Evolutionary conservation across 2,329 filamentous ascomycete genomes (phyloP), one percentile per base, ranked within the genome.

Genomic region (Chalaropsis ovoidea): DNA sequence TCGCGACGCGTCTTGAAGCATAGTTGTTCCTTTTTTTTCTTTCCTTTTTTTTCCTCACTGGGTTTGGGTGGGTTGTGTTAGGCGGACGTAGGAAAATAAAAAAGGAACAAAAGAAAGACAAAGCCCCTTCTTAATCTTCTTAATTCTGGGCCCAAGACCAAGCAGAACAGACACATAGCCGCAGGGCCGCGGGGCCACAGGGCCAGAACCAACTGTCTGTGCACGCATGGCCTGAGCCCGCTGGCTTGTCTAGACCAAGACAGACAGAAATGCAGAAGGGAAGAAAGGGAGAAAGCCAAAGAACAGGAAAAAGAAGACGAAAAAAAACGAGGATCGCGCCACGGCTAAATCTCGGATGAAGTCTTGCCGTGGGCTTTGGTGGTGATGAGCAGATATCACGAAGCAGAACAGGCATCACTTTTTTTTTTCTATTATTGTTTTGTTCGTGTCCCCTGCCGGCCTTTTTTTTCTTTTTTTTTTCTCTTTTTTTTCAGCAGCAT

Each of bases 201-300:
- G 31, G 31, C 47, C 47, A 49, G 47, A 49, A 49, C 47, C 47
- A 49, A 49, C n/a, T 49, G 47, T 49, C 47, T 49, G 47, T 49
- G 47, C 47, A 22, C 19, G 11, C 31, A 31, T 49, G 47, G 47
- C n/a, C 19, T 49, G n/a, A 49, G 47, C 45, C 22, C 19, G 17
- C 47, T 49, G 47, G 31, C 3, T 49, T 49, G 19, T 49, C 47
- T 22, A 22, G 47, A 22, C 22, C 47, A 22, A n/a, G 47, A 49
- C 17, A 49, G 47, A 22, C 8, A 49, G 47, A 17, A 43, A 24
- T 8, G 54, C 11, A 43, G 60, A 43, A 43, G 17, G 13, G 15
- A 43, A 27, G 15, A 43, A 27, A 41, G 19, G 11, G 47, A 31
- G 31, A 31, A 31, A 31, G 6, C 13, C 47, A 56, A 24, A 17